Base-by-base conservation (phyloP, 2,329 filamentous ascomycete genomes). In the Uncinocarpus reesii region DNA sequence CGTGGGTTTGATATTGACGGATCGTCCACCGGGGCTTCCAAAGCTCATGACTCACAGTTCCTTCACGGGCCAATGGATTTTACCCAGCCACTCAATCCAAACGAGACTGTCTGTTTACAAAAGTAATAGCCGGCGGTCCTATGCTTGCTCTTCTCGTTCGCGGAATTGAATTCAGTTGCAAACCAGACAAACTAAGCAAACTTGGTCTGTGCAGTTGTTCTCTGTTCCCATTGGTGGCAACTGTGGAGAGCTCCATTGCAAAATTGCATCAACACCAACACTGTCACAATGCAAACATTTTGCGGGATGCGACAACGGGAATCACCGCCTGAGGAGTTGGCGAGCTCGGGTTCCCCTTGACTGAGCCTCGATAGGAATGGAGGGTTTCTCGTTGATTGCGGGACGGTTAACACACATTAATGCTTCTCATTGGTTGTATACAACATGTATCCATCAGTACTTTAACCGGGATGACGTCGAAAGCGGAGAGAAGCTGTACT, bases 11-110 rank as follows among this genome's bases (percentile, higher is more conserved):
- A 74, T 68, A 62, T 76, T 74, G 55, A 77, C 71, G 53, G 77
- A 74, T 23, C 77, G 73, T 51, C 80, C 79, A 55, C 84, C 84
- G 23, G 84, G 84, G 54, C 78, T 75, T 56, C 84, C 84, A 62
- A 87, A 86, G 65, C 80, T 64, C 66, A 69, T 69, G 38, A 29
- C 55, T 45, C 26, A 20, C 32, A 20, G 15, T 34, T 1, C 4
- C 13, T 34, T 34, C 29, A 15, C 10, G 16, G 3, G 3, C 18
- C 18, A 18, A 16, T n/a, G 7, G 16, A 15, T 2, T 7, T 23
- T 7, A 23, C 11, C 28, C 11, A 26, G 18, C 16, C 6, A 10
- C 2, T 34, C 18, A 24, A 28, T 28, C n/a, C 15, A 2, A 8
- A n/a, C n/a, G 3, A 31, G 15, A 29, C 13, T 6, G 23, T 5